A percentile compares a stretch with the other conserved stretches of the same genome.
These are phyloP conservation scores for Psophocarpus tetragonolobus DNA, from an alignment of 306 rosid species.

Conservation along the genomic window DNA sequence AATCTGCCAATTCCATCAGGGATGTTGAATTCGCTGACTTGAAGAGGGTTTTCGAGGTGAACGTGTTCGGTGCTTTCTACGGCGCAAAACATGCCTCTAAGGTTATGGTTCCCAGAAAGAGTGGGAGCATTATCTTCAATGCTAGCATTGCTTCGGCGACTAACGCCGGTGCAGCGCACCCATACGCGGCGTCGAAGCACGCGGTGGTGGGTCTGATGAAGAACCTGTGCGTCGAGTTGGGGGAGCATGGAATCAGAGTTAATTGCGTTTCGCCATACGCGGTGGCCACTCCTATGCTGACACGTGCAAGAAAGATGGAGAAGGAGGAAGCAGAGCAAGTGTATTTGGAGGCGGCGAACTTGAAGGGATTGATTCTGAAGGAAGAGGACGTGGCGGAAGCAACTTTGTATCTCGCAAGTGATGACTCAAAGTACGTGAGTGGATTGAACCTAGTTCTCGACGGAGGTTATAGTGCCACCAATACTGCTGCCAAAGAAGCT, in stretches of 20 bases:
- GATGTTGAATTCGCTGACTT: constrained; percentile 25
- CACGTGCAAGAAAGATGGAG: constrained; percentile 10
- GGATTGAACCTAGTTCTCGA: constrained; percentile 32
- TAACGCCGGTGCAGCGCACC: constrained; percentile 35
- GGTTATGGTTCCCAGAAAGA: constrained; percentile 51
- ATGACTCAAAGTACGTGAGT: constrained; percentile 32
- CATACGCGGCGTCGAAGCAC: constrained; percentile 55
- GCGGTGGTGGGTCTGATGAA: constrained; percentile 62
- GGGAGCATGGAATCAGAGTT: constrained; percentile 60
- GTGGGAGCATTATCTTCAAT: constrained; percentile 55
- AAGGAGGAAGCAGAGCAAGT: constrained; percentile 8
- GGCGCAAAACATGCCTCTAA: constrained; percentile 58
- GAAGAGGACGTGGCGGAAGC: constrained; percentile 32
- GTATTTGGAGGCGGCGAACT: constrained; percentile 2
- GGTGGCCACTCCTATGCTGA: constrained; percentile 49
- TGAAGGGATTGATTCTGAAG: constrained; percentile 23
- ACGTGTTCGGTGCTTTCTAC: constrained; percentile 53
- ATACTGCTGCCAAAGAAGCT: not conserved
- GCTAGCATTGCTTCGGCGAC: constrained; percentile 42
- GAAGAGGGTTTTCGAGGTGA: constrained; percentile 52
- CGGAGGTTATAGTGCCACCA: constrained; percentile 29
- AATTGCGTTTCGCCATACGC: constrained; percentile 61
- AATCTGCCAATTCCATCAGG: constrained; percentile 37
- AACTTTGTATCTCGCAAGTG: constrained; percentile 3
- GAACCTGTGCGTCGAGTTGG: constrained; percentile 61